Evolutionary conservation across 1,139 yeast species (phyloP), one percentile per base, ranked within the genome.

Genomic region (Yarrowia galli): DNA sequence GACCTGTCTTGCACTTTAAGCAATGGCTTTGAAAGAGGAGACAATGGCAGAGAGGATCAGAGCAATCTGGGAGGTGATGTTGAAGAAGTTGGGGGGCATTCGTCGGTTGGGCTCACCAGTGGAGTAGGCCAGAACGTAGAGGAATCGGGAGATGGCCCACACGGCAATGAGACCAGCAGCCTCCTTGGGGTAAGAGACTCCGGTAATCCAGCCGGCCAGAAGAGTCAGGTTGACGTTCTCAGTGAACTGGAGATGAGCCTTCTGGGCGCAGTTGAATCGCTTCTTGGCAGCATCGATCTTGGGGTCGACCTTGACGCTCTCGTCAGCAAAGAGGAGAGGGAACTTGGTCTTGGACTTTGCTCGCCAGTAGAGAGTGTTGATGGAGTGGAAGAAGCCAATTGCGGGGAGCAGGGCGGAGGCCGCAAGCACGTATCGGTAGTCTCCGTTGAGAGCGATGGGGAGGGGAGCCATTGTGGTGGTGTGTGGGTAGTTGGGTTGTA

Each of bases 221-320:
- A 67, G 65, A 23, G 66, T 45, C 40, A 54, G 35, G 32, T 69
- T 68, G 46, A 68, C 49, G 64, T 70, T 70, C 67, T 70, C 72
- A 20, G 68, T 69, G 65, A 69, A 70, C 69, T 70, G 70, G 64
- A 69, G 67, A 43, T 70, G 68, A 7, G 72, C 67, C 68, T 70
- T 70, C 65, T 70, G 72, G 16, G 69, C 68, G 18, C 72, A 70
- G 67, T 70, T 70, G 67, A 70, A 70, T 12, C 61, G 43, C 25
- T 68, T 45, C 67, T 70, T 70, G 49, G 51, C 48, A 18, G 69
- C 69, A 58, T 70, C 69, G 7, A 35, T 61, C 38, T 69, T 69
- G 51, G 71, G 70, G 18, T 69, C 71, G 20, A 60, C 70, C 66
- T 61, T 61, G 46, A 61, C 66, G 18, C 46, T 61, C 22, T 67